Evolutionary conservation across 345 rosid species (phyloP).

Genomic region (Brassica rapa): DNA sequence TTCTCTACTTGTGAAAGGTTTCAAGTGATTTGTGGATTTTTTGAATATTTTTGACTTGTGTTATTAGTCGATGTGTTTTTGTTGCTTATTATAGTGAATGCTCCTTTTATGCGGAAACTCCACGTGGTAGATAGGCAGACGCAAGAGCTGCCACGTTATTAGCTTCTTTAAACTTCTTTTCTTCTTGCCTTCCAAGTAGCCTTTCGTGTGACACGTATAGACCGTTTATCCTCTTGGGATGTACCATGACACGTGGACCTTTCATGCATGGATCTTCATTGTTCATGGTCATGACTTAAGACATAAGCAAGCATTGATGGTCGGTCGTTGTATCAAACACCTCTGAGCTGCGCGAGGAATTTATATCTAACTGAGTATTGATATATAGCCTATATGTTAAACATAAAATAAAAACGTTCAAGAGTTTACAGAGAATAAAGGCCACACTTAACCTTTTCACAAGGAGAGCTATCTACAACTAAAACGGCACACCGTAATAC

Average conservation of each 20-base stretch:
- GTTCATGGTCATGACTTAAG: background rate
- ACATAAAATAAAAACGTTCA: background rate
- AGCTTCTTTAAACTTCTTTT: background rate
- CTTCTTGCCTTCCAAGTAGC: constrained; percentile 15
- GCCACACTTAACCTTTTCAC: background rate
- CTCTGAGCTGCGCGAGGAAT: background rate
- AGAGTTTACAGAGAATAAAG: background rate
- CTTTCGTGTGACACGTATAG: constrained; percentile 12
- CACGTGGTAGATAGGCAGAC: constrained; percentile 25
- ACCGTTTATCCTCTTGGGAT: constrained; percentile 2
- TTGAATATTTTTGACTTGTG: background rate
- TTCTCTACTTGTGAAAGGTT: background rate
- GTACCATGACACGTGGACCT: constrained; percentile 16
- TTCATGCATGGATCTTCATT: constrained; percentile 28
- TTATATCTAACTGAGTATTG: background rate
- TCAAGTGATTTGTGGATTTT: background rate
- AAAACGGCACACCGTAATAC: background rate
- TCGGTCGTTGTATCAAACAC: constrained; percentile 8
- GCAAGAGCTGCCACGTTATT: constrained; percentile 31
- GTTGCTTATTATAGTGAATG: constrained; percentile 29
- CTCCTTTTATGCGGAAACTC: background rate
- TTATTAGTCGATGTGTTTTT: background rate
- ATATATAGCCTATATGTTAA: background rate
- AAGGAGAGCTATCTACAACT: background rate
- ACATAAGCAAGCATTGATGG: constrained; percentile 11